Evolutionary conservation across 2,329 filamentous ascomycete genomes (phyloP), one percentile per base, ranked within the genome.

Genomic region (Macroventuria anomochaeta): DNA sequence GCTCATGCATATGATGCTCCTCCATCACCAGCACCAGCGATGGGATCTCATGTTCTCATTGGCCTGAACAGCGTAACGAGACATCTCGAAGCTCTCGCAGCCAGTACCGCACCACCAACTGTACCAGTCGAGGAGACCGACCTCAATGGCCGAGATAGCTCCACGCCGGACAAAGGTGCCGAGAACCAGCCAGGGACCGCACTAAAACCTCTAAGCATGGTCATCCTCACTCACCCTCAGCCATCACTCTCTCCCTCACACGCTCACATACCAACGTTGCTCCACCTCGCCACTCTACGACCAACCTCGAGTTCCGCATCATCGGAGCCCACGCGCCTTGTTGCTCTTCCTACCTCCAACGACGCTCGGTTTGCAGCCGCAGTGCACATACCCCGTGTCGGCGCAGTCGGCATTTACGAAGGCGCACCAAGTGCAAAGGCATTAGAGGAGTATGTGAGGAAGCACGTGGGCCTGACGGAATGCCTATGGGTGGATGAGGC

Each of bases 1-100:
- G 40, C 50, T 5, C 1, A 34, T 11, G 15, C 41, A 21, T 21
- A 56, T 10, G 36, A 56, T 13, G 7, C 40, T 13, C 33, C 46
- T 23, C 61, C 47, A 59, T 76, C 74, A 18, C 78, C 76, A 37
- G 85, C 86, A 7, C 71, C 71, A 46, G 57, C 62, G 5, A 74
- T 90, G 7, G 72, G 75, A n/a, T 74, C 75, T 3, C 81, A 81
- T 57, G 69, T 91, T 32, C 83, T 89, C 41, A 75, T 89, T 40
- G 89, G 89, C 2, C 76, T 91, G 37, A 83, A 86, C 61, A 80
- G 76, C 52, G 85, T 90, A 52, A 87, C 84, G 5, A 81, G 84
- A 15, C 78, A 77, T 41, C 78, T 92, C 2, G 81, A 87, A 55
- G 67, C 72, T 17, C 63, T 75, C 23, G 73, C 79, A 4, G 58